phyloP scores from a whole-genome alignment of 306 rosid genomes.

The Abrus pulchellus region DNA sequence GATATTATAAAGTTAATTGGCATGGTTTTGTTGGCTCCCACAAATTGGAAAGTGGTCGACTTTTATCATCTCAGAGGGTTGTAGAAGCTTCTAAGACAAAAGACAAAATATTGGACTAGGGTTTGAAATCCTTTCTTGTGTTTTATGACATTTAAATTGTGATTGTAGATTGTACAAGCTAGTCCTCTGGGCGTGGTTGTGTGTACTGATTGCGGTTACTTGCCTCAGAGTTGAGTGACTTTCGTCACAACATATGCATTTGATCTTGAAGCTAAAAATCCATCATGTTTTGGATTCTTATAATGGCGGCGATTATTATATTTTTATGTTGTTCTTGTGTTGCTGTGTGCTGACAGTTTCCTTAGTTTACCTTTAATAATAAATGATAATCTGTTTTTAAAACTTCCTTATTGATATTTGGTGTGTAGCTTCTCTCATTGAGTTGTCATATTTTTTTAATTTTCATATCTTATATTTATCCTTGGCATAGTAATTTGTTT shows the following conservation, averaged over 20 bases:
- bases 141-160: conserved; percentile 8
- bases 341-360: conserved; percentile 20
- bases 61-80: conserved; percentile 19
- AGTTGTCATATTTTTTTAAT: neutral
- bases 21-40: conserved; percentile 31
- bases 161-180: neutral
- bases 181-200: conserved; percentile 16
- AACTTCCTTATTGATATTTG: conserved; percentile 5
- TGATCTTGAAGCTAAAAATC: conserved; percentile 21
- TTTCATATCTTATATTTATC: neutral
- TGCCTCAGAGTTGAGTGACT: conserved; percentile 8
- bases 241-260: conserved; percentile 15
- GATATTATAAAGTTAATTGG: conserved; percentile 1
- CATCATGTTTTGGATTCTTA: conserved; percentile 24
- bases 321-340: conserved; percentile 27
- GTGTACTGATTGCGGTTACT: conserved; percentile 8
- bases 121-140: conserved; percentile 26
- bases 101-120: neutral
- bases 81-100: conserved; percentile 31
- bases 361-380: conserved; percentile 22
- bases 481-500: neutral
- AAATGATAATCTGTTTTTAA: neutral
- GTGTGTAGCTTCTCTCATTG: conserved; percentile 22
- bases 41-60: conserved; percentile 21
- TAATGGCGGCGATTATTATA: conserved; percentile 10